Conservation (phyloP, 495 filamentous ascomycete genomes). For the Xylaria nigripes region DNA sequence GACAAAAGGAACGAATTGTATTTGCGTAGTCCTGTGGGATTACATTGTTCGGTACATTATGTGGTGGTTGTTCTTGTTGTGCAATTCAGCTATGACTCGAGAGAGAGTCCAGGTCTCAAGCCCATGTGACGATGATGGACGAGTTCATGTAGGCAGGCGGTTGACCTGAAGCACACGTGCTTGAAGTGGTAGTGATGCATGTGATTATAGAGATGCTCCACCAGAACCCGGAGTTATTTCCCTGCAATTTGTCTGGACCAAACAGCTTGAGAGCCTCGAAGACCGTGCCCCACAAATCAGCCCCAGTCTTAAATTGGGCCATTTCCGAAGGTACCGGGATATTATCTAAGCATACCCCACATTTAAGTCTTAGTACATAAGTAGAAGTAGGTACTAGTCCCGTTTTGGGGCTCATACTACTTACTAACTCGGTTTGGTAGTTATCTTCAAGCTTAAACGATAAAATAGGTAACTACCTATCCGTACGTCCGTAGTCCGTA, state of each 20-base stretch:
- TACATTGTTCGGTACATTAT: background rate
- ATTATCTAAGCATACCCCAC: background rate
- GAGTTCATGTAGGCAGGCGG: background rate
- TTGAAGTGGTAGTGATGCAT: slow-evolving; percentile 1
- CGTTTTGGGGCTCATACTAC: too few relatives aligned
- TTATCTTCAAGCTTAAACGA: too few relatives aligned
- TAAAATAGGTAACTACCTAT: too few relatives aligned
- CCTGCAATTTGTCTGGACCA: background rate
- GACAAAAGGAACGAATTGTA: slow-evolving; percentile 1
- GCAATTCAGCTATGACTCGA: background rate
- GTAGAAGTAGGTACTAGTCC: too few relatives aligned
- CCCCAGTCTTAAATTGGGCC: background rate
- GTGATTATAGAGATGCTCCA: background rate
- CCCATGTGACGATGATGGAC: background rate
- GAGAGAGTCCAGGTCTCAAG: background rate
- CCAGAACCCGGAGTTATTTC: background rate
- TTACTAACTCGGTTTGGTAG: too few relatives aligned
- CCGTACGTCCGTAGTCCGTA: too few relatives aligned
- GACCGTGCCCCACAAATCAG: background rate
- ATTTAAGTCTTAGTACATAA: too few relatives aligned
- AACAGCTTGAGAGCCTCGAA: background rate
- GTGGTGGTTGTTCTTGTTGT: background rate
- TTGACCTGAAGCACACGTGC: background rate
- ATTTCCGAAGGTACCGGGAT: background rate
- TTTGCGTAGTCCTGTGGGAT: background rate